Percentiles rank a stretch among this genome's conserved stretches.
Conservation (phyloP, 768 basidiomycete genomes). For the Daedaleopsis sinensis region DNA sequence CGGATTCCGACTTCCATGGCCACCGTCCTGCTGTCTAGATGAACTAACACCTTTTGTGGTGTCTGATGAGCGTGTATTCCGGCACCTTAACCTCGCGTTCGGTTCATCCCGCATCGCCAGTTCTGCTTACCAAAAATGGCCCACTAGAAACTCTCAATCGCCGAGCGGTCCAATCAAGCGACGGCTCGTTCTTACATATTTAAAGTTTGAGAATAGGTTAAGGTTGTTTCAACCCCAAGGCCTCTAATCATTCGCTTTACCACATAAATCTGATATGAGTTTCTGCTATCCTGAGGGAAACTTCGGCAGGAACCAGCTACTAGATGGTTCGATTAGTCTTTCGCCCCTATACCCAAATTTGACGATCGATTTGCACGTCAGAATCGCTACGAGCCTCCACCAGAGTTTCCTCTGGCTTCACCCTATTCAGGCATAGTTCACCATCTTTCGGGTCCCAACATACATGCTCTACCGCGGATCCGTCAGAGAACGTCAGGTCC, state of each 20-base stretch:
- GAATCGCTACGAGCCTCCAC: slow-evolving; percentile 95
- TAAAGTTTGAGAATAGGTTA: slow-evolving; percentile 81
- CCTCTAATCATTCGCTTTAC: slow-evolving; percentile 92
- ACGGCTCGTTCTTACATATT: slow-evolving; percentile 62
- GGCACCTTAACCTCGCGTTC: slow-evolving; percentile 78
- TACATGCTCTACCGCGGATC: too few species aligned
- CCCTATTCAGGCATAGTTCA: too few species aligned
- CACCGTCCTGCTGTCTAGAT: slow-evolving; percentile 89
- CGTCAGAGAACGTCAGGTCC: too few species aligned
- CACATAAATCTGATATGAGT: slow-evolving; percentile 59
- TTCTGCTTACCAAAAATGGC: slow-evolving; percentile 77
- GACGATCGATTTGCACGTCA: slow-evolving; percentile 97
- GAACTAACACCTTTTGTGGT: slow-evolving; percentile 86
- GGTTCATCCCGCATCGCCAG: slow-evolving; percentile 75
- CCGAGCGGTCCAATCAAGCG: slow-evolving; percentile 51
- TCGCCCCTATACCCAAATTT: slow-evolving; percentile 95
- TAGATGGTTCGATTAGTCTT: slow-evolving; percentile 96
- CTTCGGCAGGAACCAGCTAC: slow-evolving; percentile 93
- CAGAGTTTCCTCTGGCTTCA: slow-evolving; percentile 81
- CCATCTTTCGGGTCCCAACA: too few species aligned
- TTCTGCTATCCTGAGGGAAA: slow-evolving; percentile 80
- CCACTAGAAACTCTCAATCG: slow-evolving; percentile 73
- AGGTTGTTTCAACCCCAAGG: slow-evolving; percentile 88
- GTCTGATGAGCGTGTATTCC: slow-evolving; percentile 83
- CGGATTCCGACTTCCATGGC: slow-evolving; percentile 86